Base-by-base conservation (phyloP, 352 stramenopile species). In the Aphanomyces astaci region DNA sequence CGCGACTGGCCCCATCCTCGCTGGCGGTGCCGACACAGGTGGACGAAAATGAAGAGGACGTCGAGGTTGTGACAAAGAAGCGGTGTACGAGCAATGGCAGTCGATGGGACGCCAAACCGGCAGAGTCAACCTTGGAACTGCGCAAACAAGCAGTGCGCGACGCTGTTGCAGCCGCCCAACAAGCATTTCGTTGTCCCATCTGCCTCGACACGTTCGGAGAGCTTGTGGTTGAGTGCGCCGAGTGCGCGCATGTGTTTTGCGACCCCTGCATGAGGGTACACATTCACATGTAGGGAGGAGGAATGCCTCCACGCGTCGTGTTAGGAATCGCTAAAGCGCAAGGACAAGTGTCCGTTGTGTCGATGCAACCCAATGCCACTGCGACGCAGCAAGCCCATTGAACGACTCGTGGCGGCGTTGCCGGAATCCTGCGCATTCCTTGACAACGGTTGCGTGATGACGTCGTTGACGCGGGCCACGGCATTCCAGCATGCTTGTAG, bases 181-280 rank as follows among this genome's bases (percentile, higher is more conserved):
- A 30, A 27, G 22, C 54, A 9, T 53, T 65, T 36, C 56, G 36
- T n/a, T 65, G 56, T 36, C 56, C 56, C 36, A 48, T 65, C 11
- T 65, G 56, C 19, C 39, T 65, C 36, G 56, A 65, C n/a, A 65
- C 56, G 39, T 39, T 53, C 13, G 39, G 32, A 11, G 56, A 48
- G 11, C 27, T 48, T 9, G 39, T 65, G 25, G 36, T 65, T 36
- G 56, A 65, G 33, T 65, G 56, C 24, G 36, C 22, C 24, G 56
- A 49, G 28, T 65, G 56, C 40, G 56, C 56, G 2, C 56, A 65
- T 25, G 56, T 52, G 22, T 65, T 65, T 65, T 65, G 56, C 56
- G 32, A 65, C 11, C 7, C 56, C 19, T 65, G 56, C 36, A 32
- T 65, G 10, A 7, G 2, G 36, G 56, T 65, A 63, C 31, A 32